phyloP scores from a whole-genome alignment of 148 eudicot genomes.

The Rhododendron ferrugineum region DNA sequence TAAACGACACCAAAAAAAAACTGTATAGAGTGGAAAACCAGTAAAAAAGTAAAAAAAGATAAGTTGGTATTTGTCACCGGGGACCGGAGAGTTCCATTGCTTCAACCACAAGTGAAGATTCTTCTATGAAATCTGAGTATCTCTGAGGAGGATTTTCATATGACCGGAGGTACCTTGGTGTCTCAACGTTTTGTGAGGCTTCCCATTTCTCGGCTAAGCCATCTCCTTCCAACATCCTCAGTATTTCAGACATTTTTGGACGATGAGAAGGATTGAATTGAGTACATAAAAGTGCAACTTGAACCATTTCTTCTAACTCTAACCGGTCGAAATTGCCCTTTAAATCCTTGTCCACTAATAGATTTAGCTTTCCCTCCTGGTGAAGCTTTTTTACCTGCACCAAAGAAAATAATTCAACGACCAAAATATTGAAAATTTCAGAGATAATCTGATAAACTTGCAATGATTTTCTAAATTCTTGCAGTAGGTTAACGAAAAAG shows the following conservation, averaged over 20 bases:
- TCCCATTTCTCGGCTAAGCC: slow-evolving; percentile 90
- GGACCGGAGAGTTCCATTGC: slow-evolving; percentile 96
- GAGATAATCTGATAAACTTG: background rate
- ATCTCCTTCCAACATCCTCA: slow-evolving; percentile 87
- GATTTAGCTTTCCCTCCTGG: slow-evolving; percentile 67
- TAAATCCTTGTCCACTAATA: slow-evolving; percentile 72
- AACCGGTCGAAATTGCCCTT: slow-evolving; percentile 48
- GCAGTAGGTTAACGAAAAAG: background rate
- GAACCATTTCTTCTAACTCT: slow-evolving; percentile 82
- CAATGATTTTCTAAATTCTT: background rate
- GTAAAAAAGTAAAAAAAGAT: background rate
- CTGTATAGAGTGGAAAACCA: background rate
- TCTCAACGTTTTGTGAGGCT: slow-evolving; percentile 61
- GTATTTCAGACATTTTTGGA: slow-evolving; percentile 85
- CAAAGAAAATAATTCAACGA: background rate
- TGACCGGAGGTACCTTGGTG: slow-evolving; percentile 50
- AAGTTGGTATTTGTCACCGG: slow-evolving; percentile 29
- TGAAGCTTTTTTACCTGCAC: slow-evolving; percentile 80
- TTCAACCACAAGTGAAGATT: slow-evolving; percentile 75
- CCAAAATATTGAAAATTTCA: background rate
- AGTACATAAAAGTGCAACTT: slow-evolving; percentile 80
- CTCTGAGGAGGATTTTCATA: slow-evolving; percentile 45
- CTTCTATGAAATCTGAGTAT: slow-evolving; percentile 85
- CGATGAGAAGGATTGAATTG: slow-evolving; percentile 75
- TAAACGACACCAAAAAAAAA: background rate